Evolutionary conservation across 768 basidiomycete genomes (phyloP).

Genomic region (Tylopilus cervinicoccineus): DNA sequence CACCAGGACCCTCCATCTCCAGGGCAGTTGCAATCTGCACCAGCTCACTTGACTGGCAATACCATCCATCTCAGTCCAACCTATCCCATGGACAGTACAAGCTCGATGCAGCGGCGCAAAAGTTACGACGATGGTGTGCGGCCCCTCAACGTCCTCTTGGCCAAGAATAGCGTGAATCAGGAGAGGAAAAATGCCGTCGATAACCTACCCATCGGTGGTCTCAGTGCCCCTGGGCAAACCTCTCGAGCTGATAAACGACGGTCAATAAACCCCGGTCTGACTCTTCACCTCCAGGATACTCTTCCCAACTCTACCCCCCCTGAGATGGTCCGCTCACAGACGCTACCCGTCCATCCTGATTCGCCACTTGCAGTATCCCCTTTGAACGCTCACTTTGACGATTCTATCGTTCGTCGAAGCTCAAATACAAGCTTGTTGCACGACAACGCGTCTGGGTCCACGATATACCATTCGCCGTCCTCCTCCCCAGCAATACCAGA

Average conservation of each 20-base stretch:
- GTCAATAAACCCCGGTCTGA: constrained; percentile 52
- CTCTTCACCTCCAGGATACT: constrained; percentile 28
- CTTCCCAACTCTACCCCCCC: constrained; percentile 14
- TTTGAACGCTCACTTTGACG: constrained; percentile 13
- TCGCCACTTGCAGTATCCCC: constrained; percentile 23
- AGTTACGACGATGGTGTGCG: constrained; percentile 44
- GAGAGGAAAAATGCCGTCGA: constrained; percentile 12
- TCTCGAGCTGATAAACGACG: constrained; percentile 44
- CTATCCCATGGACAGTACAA: constrained; percentile 11
- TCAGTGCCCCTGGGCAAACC: constrained; percentile 28
- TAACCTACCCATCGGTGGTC: constrained; percentile 8
- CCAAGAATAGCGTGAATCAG: constrained; percentile 12
- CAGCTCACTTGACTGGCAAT: constrained; percentile 4
- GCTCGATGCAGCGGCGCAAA: constrained; percentile 30
- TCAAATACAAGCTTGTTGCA: constrained; percentile 26
- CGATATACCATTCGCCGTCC: constrained; percentile 34
- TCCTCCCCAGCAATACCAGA: constrained; percentile 36
- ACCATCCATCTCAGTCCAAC: constrained; percentile 22
- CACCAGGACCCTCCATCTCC: constrained; percentile 2
- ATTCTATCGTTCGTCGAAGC: constrained; percentile 11
- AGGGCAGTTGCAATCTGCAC: constrained; percentile 16
- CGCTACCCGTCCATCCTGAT: constrained; percentile 22
- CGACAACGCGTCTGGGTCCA: constrained; percentile 26
- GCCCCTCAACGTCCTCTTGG: constrained; percentile 35
- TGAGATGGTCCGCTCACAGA: constrained; percentile 31